Evolutionary conservation across 1,139 yeast species (phyloP).

Genomic region (Saccharomyces uvarum): DNA sequence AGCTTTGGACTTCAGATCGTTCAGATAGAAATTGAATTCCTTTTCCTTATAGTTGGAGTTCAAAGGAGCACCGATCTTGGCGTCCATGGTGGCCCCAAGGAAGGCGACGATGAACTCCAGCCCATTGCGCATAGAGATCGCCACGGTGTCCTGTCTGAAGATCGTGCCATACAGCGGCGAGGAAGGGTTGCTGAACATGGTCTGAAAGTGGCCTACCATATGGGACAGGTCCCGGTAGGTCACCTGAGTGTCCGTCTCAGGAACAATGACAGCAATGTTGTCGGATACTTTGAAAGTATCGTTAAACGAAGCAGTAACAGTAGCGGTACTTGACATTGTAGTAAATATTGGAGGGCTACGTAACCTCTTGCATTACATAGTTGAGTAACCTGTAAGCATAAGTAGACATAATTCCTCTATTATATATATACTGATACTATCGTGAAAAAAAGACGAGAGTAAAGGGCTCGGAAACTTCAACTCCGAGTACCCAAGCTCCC

Average conservation of each 20-base stretch:
- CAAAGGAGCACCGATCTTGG: slow-evolving; percentile 56
- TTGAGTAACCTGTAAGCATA: not conserved
- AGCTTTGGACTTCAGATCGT: slow-evolving; percentile 48
- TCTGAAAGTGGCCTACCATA: slow-evolving; percentile 39
- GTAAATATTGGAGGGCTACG: not conserved
- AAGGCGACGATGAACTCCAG: slow-evolving; percentile 50
- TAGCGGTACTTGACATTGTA: not conserved
- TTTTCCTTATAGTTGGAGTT: slow-evolving; percentile 51
- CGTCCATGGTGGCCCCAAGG: slow-evolving; percentile 46
- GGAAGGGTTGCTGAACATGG: slow-evolving; percentile 33
- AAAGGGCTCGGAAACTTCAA: not conserved
- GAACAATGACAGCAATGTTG: slow-evolving; percentile 36
- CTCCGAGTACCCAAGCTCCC: not conserved
- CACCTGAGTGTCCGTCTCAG: slow-evolving; percentile 33
- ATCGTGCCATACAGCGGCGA: slow-evolving; percentile 35
- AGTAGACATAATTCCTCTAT: not conserved
- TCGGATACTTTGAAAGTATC: slow-evolving; percentile 32
- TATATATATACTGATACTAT: not conserved
- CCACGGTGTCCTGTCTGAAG: slow-evolving; percentile 41
- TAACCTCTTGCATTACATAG: not conserved
- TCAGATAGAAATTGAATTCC: slow-evolving; percentile 56
- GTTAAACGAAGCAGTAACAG: slow-evolving; percentile 25
- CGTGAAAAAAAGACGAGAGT: not conserved
- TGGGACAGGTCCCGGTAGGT: slow-evolving; percentile 36
- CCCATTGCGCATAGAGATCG: slow-evolving; percentile 52